Base-by-base conservation (phyloP, 2,329 filamentous ascomycete genomes). In the Clarireedia hainanense region DNA sequence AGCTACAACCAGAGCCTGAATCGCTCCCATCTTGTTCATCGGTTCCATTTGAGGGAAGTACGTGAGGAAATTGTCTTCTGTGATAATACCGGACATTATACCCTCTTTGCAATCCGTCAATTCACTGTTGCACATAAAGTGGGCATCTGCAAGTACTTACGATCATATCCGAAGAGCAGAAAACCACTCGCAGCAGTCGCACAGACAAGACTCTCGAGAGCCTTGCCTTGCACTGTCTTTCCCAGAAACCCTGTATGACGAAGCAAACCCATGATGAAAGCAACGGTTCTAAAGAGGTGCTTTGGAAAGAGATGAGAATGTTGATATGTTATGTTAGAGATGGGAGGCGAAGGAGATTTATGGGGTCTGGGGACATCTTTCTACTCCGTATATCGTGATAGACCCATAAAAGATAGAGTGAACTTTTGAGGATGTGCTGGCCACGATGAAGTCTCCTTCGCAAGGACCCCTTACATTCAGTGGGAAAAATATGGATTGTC, bases 1-100 rank as follows among this genome's bases (percentile, higher is more conserved):
- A 6, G 78, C 79, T 17, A 82, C 74, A 5, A 78, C 72, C 47
- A 81, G 80, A 36, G 76, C 76, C 51, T 68, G 66, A n/a, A 67
- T 65, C 6, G 61, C 52, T 34, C 52, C 52, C 7, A 47, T 50
- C 50, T 68, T 27, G 61, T 61, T 52, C 61, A 57, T 47, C 61
- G 64, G 45, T 56, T 63, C 52, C 64, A 58, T 40, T 50, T 57
- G 2, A 47, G 55, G 49, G 59, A 60, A 55, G 61, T 58, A 27
- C 15, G 37, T 14, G 1, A 65, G 65, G 1, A 76, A 74, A 64
- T 82, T 76, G 59, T 81, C 80, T 39, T 73, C 66, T 0, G 80
- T 80, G 60, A 84, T 84, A 24, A 50, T 56, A 36, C 52, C 52
- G 14, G 52, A 55, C 52, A 55, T 55, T 26, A 55, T 55, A 20